These are phyloP conservation scores for Aspergillus biplanus DNA, from an alignment of 495 filamentous ascomycete genomes.

Conservation along the genomic window DNA sequence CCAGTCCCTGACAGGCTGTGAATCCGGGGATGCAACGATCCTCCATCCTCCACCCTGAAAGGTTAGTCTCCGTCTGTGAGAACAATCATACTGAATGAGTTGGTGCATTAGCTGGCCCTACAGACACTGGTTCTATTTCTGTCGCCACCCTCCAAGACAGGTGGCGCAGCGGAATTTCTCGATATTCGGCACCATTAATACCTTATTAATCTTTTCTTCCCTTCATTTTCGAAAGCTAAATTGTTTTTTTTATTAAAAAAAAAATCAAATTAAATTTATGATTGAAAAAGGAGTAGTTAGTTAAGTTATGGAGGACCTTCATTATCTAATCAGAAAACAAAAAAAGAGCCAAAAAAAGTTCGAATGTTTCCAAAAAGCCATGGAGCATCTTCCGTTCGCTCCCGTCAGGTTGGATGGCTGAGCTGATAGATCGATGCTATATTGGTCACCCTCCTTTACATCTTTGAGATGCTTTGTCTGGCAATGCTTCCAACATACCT, in stretches of 20 bases:
- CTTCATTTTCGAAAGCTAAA: constrained; percentile 1
- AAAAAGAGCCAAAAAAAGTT: constrained; percentile 8
- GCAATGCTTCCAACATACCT: not conserved
- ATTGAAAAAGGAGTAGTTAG: too few species aligned
- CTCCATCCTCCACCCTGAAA: constrained; percentile 16
- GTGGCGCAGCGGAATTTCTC: constrained; percentile 25
- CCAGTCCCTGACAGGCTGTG: constrained; percentile 21
- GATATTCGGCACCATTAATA: constrained; percentile 1
- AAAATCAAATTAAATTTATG: not conserved
- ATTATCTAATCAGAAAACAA: constrained; percentile 4
- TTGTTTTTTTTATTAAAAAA: not conserved
- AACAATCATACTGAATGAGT: constrained; percentile 3
- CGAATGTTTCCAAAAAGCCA: constrained; percentile 15
- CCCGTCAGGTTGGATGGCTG: constrained; percentile 11
- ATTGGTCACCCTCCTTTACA: not conserved
- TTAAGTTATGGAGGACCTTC: too few species aligned
- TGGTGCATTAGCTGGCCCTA: constrained; percentile 20
- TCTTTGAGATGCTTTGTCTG: not conserved
- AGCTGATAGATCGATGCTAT: not conserved
- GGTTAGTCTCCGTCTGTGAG: constrained; percentile 11
- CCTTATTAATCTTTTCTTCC: constrained; percentile 2
- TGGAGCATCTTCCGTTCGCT: constrained; percentile 20
- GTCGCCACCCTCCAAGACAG: constrained; percentile 28
- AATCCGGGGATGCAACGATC: constrained; percentile 27
- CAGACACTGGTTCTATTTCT: constrained; percentile 25